Base-by-base conservation (phyloP, 2,329 filamentous ascomycete genomes). In the Talaromyces atroroseus region DNA sequence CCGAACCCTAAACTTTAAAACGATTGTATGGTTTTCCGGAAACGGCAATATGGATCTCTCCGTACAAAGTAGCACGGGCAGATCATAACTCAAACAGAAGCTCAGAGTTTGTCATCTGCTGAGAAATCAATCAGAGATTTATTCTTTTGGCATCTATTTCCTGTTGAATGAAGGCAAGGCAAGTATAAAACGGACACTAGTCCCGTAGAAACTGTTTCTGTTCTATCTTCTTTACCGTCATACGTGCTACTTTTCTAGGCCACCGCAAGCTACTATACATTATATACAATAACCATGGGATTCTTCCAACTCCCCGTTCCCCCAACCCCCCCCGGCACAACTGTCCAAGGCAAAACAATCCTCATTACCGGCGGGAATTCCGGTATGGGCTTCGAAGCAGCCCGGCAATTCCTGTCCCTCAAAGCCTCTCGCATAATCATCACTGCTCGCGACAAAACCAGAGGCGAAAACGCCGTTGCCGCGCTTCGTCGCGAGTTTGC, bases 291-390 rank as follows among this genome's bases (percentile, higher is more conserved):
- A 40, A 40, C 11, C 7, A 44, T 44, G 40, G 6, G n/a, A 20
- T 23, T 44, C 18, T 7, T 44, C 1, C 48, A 50, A 18, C 48
- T 18, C 7, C 18, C 7, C 24, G 32, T 53, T 5, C 50, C 50
- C 20, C 50, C 38, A 32, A 44, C 18, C 3, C 50, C 50, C 11
- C 8, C 38, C 20, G 38, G 14, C 21, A 56, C 54, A 24, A 45
- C 49, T 42, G 56, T 64, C 12, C 62, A 67, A 1, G 67, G 69
- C 1, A 66, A 75, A 54, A 72, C 71, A 0, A 74, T 75, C 46
- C 75, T 82, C 45, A 67, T 82, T 18, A 81, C 79, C 0, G 80
- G 80, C 1, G 65, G 71, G 18, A 82, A 80, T 57, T 65, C 62
- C 0, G 80, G 80, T 0, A 66, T 82, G 0, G 80, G 80, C 0